These are phyloP conservation scores for Neurospora tetrasperma DNA, from an alignment of 495 filamentous ascomycete species.

Conservation along the genomic window DNA sequence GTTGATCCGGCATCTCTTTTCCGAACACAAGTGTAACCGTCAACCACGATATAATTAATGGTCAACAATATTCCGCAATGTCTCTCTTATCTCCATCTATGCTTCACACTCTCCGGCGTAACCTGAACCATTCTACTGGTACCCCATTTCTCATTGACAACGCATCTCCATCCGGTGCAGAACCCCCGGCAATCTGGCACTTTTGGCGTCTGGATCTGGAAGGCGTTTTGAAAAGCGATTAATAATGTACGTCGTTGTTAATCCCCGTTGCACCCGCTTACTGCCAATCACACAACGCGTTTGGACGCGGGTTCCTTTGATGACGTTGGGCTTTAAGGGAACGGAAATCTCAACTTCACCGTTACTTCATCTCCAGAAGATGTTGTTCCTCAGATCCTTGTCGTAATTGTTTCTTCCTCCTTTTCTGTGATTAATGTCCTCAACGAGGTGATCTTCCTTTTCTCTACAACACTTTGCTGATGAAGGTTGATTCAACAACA, in stretches of 20 bases:
- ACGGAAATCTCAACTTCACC: neutral
- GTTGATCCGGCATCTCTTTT: neutral
- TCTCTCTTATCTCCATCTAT: neutral
- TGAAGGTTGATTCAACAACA: neutral
- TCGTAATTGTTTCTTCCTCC: neutral
- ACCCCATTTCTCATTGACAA: neutral
- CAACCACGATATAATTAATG: neutral
- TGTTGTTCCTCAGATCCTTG: neutral
- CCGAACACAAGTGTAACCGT: neutral
- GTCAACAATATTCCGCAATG: neutral
- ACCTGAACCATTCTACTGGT: neutral
- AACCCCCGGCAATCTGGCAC: neutral
- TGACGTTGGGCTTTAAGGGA: neutral
- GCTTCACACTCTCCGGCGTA: neutral
- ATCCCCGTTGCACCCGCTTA: neutral
- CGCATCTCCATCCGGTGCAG: neutral
- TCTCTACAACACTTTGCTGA: neutral
- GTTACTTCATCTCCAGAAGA: neutral
- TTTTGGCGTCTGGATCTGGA: neutral
- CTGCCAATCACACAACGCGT: neutral
- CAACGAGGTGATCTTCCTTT: neutral
- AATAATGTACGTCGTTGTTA: neutral
- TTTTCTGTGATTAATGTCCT: neutral
- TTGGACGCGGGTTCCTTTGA: neutral
- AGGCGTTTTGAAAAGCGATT: neutral